These are phyloP conservation scores for Tulasnella sp. DNA, from an alignment of 768 basidiomycete genomes.

Conservation along the genomic window DNA sequence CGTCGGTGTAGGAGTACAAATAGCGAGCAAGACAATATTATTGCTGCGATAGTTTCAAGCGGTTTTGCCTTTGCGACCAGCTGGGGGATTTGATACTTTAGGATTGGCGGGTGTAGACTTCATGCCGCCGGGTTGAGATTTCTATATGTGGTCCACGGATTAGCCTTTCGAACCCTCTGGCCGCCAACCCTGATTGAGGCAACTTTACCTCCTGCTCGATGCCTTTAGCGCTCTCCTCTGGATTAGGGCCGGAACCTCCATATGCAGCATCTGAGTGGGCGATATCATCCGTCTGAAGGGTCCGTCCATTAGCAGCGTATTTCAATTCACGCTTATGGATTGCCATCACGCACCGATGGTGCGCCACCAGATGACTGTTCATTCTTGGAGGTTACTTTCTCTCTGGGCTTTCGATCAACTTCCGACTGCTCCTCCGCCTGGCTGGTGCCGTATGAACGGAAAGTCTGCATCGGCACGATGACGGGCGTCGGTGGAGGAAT, in stretches of 20 bases:
- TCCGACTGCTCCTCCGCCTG: neutral
- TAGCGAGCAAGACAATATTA: neutral
- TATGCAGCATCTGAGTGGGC: slow-evolving; percentile 31
- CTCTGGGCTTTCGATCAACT: neutral
- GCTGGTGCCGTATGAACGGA: slow-evolving; percentile 24
- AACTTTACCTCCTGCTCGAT: slow-evolving; percentile 26
- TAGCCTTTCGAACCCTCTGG: neutral
- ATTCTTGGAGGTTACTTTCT: slow-evolving; percentile 15
- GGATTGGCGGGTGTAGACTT: slow-evolving; percentile 17
- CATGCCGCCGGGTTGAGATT: slow-evolving; percentile 12
- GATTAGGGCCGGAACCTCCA: neutral
- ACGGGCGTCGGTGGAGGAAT: slow-evolving; percentile 28
- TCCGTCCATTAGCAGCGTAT: neutral
- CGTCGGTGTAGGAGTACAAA: neutral
- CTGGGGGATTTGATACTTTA: slow-evolving; percentile 22
- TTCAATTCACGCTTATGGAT: neutral
- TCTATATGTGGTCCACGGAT: neutral
- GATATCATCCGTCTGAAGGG: slow-evolving; percentile 27
- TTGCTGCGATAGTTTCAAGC: neutral
- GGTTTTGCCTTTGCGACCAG: neutral
- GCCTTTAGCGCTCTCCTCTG: slow-evolving; percentile 15
- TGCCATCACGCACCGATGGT: slow-evolving; percentile 6
- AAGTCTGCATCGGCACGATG: slow-evolving; percentile 27
- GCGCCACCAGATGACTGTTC: slow-evolving; percentile 28
- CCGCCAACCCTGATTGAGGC: neutral